Conservation (phyloP, 345 rosid genomes). For the Hibiscus trionum region DNA sequence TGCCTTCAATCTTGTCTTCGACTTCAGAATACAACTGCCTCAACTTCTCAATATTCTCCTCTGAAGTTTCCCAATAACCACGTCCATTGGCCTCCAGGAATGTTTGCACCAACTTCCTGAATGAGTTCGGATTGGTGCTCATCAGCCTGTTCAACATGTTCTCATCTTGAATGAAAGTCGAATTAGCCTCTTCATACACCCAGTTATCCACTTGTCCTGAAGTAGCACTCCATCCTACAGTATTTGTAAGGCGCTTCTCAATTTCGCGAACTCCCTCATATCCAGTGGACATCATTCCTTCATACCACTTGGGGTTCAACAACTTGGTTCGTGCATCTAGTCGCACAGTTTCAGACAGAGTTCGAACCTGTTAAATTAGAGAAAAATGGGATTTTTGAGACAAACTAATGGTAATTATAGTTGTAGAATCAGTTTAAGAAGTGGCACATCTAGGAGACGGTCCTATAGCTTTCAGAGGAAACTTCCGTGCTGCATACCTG, state of each 20-base stretch:
- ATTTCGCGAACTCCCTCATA: conserved; percentile 97
- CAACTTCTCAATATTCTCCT: conserved; percentile 71
- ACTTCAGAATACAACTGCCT: conserved; percentile 86
- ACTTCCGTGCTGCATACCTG: conserved; percentile 42
- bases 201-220: conserved; percentile 98
- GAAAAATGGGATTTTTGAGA: background rate
- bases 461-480: background rate
- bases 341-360: conserved; percentile 80
- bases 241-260: conserved; percentile 92
- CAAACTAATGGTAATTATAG: background rate
- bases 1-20: conserved; percentile 99
- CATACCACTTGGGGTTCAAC: conserved; percentile 97
- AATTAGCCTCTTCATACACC: conserved; percentile 96
- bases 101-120: conserved; percentile 89
- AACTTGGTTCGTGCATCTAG: conserved; percentile 90
- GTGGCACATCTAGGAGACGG: background rate
- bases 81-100: conserved; percentile 98
- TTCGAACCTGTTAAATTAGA: conserved; percentile 52
- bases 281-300: conserved; percentile 95
- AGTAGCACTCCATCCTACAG: conserved; percentile 99
- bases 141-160: conserved; percentile 84
- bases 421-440: background rate
- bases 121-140: conserved; percentile 85
- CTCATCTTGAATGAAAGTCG: conserved; percentile 91
- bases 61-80: conserved; percentile 91